Evolutionary conservation across 1,139 yeast species (phyloP).

Genomic region (Candida tropicalis): DNA sequence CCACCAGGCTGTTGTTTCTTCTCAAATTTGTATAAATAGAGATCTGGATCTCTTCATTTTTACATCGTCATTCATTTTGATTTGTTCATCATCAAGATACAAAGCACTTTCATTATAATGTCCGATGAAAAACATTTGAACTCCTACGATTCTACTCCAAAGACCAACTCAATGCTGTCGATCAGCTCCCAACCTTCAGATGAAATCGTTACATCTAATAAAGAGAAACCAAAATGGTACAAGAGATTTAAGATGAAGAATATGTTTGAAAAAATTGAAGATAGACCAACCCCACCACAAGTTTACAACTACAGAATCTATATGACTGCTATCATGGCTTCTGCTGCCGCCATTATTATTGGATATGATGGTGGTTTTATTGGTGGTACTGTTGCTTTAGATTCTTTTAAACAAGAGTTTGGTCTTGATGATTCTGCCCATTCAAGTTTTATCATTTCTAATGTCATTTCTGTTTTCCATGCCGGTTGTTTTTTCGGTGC

Average conservation of each 20-base stretch:
- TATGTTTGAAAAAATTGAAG: slow-evolving; percentile 38
- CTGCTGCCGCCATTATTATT: slow-evolving; percentile 40
- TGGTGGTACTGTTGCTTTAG: slow-evolving; percentile 45
- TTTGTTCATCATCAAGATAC: not conserved
- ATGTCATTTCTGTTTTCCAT: slow-evolving; percentile 46
- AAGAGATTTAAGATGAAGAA: slow-evolving; percentile 23
- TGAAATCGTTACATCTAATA: not conserved
- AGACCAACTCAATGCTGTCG: slow-evolving; percentile 3
- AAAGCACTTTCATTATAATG: not conserved
- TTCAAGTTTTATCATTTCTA: slow-evolving; percentile 31
- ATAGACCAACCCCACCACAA: slow-evolving; percentile 41
- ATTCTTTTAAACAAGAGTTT: slow-evolving; percentile 39
- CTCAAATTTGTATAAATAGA: slow-evolving; percentile 1
- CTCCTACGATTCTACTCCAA: not conserved
- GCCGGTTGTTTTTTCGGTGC: slow-evolving; percentile 51
- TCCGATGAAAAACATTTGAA: slow-evolving; percentile 1
- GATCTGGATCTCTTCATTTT: not conserved
- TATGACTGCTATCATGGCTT: slow-evolving; percentile 41
- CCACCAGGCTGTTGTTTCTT: not conserved
- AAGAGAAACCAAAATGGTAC: slow-evolving; percentile 7
- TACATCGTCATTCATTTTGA: not conserved
- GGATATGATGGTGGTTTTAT: slow-evolving; percentile 50
- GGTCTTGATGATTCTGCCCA: slow-evolving; percentile 31
- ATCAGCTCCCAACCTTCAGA: not conserved
- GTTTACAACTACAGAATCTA: slow-evolving; percentile 42